Base-by-base conservation (phyloP, 345 rosid species). In the Eucalyptus tenuipes region DNA sequence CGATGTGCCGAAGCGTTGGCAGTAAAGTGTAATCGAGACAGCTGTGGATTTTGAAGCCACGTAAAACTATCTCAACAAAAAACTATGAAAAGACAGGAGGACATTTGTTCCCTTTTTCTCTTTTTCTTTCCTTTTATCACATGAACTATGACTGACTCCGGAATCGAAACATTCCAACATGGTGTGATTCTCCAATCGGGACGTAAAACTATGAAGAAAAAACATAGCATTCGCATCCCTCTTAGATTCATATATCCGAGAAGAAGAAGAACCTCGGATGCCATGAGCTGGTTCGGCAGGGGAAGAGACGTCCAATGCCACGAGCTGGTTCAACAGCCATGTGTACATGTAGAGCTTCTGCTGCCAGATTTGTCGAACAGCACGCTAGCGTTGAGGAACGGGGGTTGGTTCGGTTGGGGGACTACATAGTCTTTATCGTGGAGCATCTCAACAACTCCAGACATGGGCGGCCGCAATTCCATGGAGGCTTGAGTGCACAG, bases 401-500 rank as follows among this genome's bases (percentile, higher is more conserved):
- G 99, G 87, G 99, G 97, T 85, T 97, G 97, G 80, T 88, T 92
- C 14, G 98, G 98, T 5, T 87, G 27, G 15, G 95, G 96, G 45
- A 94, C 88, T 61, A 71, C 88, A 61, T 57, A 59, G 49, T 94
- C 92, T 49, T 25, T 80, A 29, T 92, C 40, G 45, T 89, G 91
- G 45, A 96, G 93, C 96, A 95, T 93, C 85, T 87, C 87, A 49
- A 95, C 92, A 86, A 95, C 94, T 89, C 92, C 90, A 8, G 91
- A 59, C 97, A 96, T 96, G 2, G 92, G 88, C 5, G 99, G 99
- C 57, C 98, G 93, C 86, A 94, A 55, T 11, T 93, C 89, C 13
- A 94, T 91, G 22, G 95, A 93, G 64, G 97, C 94, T 87, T 97
- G 98, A 3, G 97, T 97, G 92, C 98, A 97, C 61, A 96, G 88